Evolutionary conservation across 2,329 filamentous ascomycete species (phyloP).

Genomic region (Calonectria hawksworthii): DNA sequence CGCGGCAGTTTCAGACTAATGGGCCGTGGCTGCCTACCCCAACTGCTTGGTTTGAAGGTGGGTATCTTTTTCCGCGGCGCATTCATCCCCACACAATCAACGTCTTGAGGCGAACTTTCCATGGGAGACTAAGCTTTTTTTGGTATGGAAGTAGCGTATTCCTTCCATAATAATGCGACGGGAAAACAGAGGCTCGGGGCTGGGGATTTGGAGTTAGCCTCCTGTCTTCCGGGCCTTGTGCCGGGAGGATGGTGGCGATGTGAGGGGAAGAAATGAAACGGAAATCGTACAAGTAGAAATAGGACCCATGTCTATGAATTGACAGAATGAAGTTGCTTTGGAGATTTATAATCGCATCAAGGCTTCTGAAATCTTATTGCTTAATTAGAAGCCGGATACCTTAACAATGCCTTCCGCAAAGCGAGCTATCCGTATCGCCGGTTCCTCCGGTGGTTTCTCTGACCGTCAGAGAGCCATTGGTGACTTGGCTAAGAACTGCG

Average conservation of each 20-base stretch:
- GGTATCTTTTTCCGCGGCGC: conserved; percentile 29
- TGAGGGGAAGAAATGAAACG: not conserved
- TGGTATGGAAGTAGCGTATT: conserved; percentile 1
- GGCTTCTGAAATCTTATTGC: not conserved
- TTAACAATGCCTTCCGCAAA: conserved; percentile 44
- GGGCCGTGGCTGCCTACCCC: not conserved
- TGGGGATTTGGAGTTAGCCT: conserved; percentile 13
- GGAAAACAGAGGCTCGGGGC: not conserved
- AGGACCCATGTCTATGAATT: not conserved
- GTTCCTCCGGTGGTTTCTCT: conserved; percentile 59
- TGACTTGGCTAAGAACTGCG: conserved; percentile 55
- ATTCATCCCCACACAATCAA: conserved; percentile 13
- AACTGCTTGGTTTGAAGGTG: not conserved
- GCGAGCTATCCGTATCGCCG: conserved; percentile 57
- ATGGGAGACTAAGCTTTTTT: conserved; percentile 10
- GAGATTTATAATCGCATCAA: not conserved
- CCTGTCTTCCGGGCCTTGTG: conserved; percentile 18
- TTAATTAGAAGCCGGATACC: not conserved
- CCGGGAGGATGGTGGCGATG: conserved; percentile 8
- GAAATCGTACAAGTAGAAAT: conserved; percentile 12
- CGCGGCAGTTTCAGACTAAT: not conserved
- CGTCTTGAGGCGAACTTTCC: conserved; percentile 19
- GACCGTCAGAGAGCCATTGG: conserved; percentile 58
- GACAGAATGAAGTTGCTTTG: not conserved
- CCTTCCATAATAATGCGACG: not conserved